Evolutionary conservation across 2,329 filamentous ascomycete species (phyloP).

Genomic region (Colletotrichum sp.): DNA sequence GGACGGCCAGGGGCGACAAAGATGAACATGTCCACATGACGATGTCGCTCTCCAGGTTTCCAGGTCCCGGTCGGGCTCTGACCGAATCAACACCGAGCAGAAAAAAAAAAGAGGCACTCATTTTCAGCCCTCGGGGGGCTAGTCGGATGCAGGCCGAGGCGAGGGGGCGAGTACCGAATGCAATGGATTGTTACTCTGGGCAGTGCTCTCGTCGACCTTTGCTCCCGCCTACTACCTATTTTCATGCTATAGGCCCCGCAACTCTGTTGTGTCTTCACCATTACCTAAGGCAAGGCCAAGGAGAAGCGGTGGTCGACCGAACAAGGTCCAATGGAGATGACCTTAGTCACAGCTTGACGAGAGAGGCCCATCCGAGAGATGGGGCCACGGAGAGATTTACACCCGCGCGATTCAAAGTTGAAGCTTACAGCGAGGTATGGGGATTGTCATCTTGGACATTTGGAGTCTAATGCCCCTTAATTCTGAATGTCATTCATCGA

Average conservation of each 20-base stretch:
- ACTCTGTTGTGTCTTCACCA: background rate
- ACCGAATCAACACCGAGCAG: background rate
- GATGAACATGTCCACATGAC: slow-evolving; percentile 8
- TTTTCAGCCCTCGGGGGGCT: background rate
- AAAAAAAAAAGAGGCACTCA: background rate
- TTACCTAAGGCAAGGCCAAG: slow-evolving; percentile 6
- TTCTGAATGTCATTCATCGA: background rate
- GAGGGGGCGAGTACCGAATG: background rate
- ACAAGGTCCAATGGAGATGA: background rate
- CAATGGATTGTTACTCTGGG: slow-evolving; percentile 11
- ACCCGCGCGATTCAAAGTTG: background rate
- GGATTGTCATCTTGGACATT: background rate
- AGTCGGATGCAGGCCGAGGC: background rate
- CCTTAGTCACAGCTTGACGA: slow-evolving; percentile 1
- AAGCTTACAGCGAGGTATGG: background rate
- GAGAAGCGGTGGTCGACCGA: background rate
- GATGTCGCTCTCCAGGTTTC: background rate
- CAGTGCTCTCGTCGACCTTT: background rate
- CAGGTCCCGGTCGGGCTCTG: background rate
- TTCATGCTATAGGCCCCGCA: slow-evolving; percentile 2
- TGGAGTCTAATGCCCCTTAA: background rate
- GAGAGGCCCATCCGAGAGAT: background rate
- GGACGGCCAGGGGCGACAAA: background rate
- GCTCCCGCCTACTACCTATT: background rate
- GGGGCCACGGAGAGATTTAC: background rate